Conservation (phyloP, 306 rosid genomes). For the Aeschynomene evenia region DNA sequence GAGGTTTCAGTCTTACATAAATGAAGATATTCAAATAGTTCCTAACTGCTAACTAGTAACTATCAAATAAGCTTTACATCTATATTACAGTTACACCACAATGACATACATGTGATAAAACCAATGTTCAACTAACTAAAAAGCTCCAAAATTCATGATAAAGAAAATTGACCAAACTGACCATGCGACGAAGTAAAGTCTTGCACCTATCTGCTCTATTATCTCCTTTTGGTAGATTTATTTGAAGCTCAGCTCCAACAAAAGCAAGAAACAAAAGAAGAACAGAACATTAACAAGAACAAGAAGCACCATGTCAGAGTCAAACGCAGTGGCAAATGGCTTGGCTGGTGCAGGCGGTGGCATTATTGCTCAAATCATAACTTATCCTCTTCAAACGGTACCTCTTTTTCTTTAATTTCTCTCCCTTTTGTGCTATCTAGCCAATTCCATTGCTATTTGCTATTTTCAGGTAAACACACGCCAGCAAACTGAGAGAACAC, state of each 20-base stretch:
- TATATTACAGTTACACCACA: not conserved
- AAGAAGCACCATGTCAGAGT: conserved; percentile 40
- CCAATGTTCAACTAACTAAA: not conserved
- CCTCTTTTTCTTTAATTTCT: not conserved
- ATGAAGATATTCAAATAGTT: too few relatives aligned
- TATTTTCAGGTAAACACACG: conserved; percentile 70
- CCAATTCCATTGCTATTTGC: not conserved
- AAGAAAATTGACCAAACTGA: not conserved
- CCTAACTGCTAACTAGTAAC: not conserved
- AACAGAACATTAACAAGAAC: not conserved
- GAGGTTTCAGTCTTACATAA: too few relatives aligned
- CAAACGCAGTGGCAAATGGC: conserved; percentile 78
- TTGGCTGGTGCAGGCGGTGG: conserved; percentile 87
- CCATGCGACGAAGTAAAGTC: not conserved
- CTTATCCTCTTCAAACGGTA: conserved; percentile 86
- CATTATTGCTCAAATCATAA: conserved; percentile 77
- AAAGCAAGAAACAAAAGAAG: not conserved
- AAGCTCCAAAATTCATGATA: not conserved
- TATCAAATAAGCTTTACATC: not conserved
- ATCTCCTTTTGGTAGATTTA: not conserved
- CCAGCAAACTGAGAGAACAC: conserved; percentile 80
- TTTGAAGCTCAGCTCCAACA: not conserved
- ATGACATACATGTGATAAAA: not conserved
- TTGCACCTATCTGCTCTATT: not conserved
- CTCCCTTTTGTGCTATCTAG: not conserved